Evolutionary conservation across 2,329 filamentous ascomycete genomes (phyloP).

Genomic region (Microdochium nivale): DNA sequence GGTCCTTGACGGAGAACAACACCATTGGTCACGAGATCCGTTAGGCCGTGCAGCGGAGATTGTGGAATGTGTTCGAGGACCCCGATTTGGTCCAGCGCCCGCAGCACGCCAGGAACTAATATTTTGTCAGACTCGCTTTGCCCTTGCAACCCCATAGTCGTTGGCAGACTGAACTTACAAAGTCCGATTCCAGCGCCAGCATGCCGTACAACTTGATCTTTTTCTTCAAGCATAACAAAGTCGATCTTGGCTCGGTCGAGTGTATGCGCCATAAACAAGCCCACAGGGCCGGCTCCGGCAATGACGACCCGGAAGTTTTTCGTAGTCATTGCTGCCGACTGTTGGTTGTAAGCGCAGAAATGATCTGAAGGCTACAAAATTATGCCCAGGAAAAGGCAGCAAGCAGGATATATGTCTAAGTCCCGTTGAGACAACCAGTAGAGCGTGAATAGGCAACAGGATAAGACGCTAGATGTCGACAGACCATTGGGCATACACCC

Average conservation of each 20-base stretch:
- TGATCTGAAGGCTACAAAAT: too few species aligned
- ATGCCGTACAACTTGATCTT: slow-evolving; percentile 8
- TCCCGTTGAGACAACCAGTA: too few species aligned
- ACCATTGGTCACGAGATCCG: not conserved
- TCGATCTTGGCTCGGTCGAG: slow-evolving; percentile 9
- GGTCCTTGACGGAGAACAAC: not conserved
- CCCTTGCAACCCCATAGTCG: too few species aligned
- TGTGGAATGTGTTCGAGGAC: not conserved
- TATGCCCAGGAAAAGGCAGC: too few species aligned
- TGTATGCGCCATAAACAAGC: slow-evolving; percentile 11
- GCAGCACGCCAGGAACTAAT: not conserved
- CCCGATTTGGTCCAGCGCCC: not conserved
- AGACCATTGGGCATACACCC: too few species aligned
- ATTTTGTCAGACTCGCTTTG: too few species aligned
- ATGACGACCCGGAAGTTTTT: not conserved
- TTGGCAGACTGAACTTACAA: too few species aligned
- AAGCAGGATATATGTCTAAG: too few species aligned
- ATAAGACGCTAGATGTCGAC: too few species aligned
- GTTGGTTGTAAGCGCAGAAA: too few species aligned
- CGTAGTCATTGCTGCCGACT: too few species aligned
- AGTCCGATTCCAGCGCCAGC: slow-evolving; percentile 12
- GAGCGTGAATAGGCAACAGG: too few species aligned
- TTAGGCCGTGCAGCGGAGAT: not conserved
- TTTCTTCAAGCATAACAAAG: slow-evolving; percentile 13
- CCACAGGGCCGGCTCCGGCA: slow-evolving; percentile 3